Evolutionary conservation across 495 filamentous ascomycete species (phyloP), one percentile per base, ranked within the genome.

Genomic region (Hyphodiscus hymeniophilus): DNA sequence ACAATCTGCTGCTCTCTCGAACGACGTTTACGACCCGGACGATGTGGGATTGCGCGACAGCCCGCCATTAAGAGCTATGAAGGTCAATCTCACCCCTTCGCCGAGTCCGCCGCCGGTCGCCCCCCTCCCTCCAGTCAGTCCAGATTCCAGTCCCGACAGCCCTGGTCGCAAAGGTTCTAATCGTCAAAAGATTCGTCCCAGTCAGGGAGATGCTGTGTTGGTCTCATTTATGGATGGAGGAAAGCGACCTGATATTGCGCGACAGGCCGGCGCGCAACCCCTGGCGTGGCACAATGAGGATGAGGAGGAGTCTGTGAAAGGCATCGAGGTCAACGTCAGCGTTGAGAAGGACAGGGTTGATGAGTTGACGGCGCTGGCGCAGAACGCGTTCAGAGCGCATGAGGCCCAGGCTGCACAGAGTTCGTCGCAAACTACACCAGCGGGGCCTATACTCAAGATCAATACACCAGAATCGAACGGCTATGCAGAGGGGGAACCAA

Each of bases 161-260:
- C 24, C 35, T 13, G 31, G 32, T 44, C 48, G 44, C 48, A 59
- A 59, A 47, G 41, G 30, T 20, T 35, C 44, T 11, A 38, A 32
- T 30, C 48, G 48, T 10, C 11, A 20, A 2, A 52, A 55, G 32
- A 31, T 36, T 39, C 38, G 34, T 13, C 41, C 47, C 3, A 50
- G 58, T 48, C 69, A 66, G 51, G 77, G 73, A 56, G 73, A 81
- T 73, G 73, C 65, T 35, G 69, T 78, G 41, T 60, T 81, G 52
- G 64, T 81, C 30, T 57, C 60, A 22, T 64, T 68, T 50, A 70
- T 81, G 42, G 73, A 65, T 57, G 67, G 64, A 48, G 67, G 74
- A 48, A 70, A 70, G 50, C 62, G 60, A 28, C 60, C 58, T 13
- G 66, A 76, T 32, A 65, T 76, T 51, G 68, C 71, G 49, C 51